These are phyloP conservation scores for Tephrocybe sp. DNA, from an alignment of 768 basidiomycete genomes.

Conservation along the genomic window DNA sequence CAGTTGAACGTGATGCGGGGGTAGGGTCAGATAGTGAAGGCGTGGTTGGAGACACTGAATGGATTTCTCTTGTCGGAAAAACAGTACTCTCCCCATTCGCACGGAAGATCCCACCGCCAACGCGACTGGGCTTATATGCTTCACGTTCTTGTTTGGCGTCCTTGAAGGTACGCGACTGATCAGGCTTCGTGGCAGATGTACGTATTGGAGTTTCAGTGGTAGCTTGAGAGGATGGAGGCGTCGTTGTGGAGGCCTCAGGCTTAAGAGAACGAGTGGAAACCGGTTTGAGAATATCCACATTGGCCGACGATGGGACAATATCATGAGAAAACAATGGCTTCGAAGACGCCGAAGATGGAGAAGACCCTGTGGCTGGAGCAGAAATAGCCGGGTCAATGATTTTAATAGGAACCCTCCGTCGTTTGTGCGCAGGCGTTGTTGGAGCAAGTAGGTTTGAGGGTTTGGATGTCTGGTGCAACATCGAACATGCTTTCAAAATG, in stretches of 20 bases:
- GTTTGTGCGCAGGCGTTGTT: constrained; percentile 1
- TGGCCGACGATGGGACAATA: not conserved
- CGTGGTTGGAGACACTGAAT: constrained; percentile 1
- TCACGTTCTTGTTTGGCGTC: constrained; percentile 62
- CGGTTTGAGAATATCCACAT: constrained; percentile 26
- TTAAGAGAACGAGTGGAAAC: constrained; percentile 35
- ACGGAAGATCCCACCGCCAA: constrained; percentile 75
- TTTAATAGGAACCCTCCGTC: constrained; percentile 17
- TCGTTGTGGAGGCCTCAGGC: constrained; percentile 2
- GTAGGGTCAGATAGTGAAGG: not conserved
- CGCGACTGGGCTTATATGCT: constrained; percentile 38
- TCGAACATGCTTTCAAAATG: too few relatives aligned
- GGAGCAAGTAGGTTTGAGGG: not conserved
- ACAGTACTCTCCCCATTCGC: constrained; percentile 58
- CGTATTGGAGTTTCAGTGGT: constrained; percentile 5
- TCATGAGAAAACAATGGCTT: not conserved
- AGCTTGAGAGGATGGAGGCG: constrained; percentile 11
- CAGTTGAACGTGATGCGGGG: not conserved
- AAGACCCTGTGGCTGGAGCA: not conserved
- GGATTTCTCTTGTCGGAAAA: constrained; percentile 34
- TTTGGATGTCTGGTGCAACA: not conserved
- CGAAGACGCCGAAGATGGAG: not conserved
- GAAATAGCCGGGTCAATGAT: constrained; percentile 8
- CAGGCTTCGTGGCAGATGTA: constrained; percentile 18
- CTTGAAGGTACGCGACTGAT: constrained; percentile 40